Conservation (phyloP, 352 stramenopile genomes). For the Thalassiosira delicatula region DNA sequence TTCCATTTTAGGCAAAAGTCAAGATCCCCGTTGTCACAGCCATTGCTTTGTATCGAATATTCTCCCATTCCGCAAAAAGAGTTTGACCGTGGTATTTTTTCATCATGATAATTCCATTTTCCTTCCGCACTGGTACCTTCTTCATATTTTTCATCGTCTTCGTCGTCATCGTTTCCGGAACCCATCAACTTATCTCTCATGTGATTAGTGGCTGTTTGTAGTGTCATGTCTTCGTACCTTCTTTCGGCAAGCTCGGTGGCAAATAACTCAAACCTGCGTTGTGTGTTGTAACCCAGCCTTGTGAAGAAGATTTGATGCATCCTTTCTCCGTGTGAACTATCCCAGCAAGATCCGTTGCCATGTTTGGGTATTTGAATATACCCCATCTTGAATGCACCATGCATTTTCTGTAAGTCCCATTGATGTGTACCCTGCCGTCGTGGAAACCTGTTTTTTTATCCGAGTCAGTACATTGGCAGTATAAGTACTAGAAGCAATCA, state of each 20-base stretch:
- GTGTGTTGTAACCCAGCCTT: neutral
- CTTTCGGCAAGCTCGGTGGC: neutral
- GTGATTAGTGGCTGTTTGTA: neutral
- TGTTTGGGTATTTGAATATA: neutral
- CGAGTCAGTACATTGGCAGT: neutral
- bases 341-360: neutral
- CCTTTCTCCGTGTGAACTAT: neutral
- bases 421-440: neutral
- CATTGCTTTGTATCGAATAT: no score
- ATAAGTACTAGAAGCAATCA: neutral
- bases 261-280: neutral
- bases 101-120: neutral
- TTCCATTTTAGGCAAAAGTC: neutral
- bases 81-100: neutral
- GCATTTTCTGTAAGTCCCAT: neutral
- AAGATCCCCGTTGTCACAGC: no score
- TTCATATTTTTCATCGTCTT: neutral
- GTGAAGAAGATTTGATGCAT: neutral
- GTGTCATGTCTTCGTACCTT: neutral
- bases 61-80: no score
- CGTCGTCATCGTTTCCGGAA: neutral
- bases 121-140: neutral
- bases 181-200: neutral
- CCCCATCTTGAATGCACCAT: neutral
- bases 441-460: neutral